phyloP scores from a whole-genome alignment of 257 asterid genomes.

The Plantago major region DNA sequence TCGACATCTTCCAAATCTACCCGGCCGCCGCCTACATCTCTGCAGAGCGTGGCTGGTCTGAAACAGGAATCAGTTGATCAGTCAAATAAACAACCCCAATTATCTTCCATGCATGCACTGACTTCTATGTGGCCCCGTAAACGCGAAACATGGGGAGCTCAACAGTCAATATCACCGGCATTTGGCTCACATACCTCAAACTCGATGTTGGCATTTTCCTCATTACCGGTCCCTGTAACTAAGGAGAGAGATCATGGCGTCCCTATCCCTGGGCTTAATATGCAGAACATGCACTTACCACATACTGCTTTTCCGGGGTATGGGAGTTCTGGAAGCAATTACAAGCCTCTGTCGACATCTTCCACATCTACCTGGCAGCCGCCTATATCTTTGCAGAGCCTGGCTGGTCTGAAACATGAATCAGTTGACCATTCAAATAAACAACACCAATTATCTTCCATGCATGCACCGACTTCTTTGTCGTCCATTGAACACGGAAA shows the following conservation, averaged over 20 bases:
- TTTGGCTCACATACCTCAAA: no score
- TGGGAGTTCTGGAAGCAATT: slow-evolving; percentile 51
- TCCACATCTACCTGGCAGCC: slow-evolving; percentile 49
- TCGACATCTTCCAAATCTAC: slow-evolving; percentile 46
- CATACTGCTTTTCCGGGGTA: slow-evolving; percentile 52
- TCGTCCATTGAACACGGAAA: slow-evolving; percentile 33
- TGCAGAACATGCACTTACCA: slow-evolving; percentile 62
- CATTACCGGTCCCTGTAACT: slow-evolving; percentile 35
- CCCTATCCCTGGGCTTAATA: slow-evolving; percentile 56
- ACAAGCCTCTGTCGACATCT: slow-evolving; percentile 48
- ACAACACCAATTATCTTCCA: slow-evolving; percentile 49
- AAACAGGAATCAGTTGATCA: slow-evolving; percentile 76
- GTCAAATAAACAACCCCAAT: slow-evolving; percentile 57
- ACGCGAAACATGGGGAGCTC: no score
- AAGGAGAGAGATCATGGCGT: slow-evolving; percentile 63
- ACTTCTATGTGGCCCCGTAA: no score
- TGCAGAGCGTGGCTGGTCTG: slow-evolving; percentile 48
- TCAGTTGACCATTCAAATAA: slow-evolving; percentile 66
- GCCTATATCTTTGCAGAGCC: slow-evolving; percentile 49
- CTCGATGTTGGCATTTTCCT: slow-evolving; percentile 20
- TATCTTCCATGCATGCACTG: slow-evolving; percentile 28
- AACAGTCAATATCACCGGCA: slow-evolving; percentile 27
- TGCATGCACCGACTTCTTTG: slow-evolving; percentile 26
- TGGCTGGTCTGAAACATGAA: slow-evolving; percentile 60
- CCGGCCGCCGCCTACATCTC: slow-evolving; percentile 49